These are phyloP conservation scores for Beta corolliflora DNA, from an alignment of 179 eudicot genomes.

Conservation along the genomic window DNA sequence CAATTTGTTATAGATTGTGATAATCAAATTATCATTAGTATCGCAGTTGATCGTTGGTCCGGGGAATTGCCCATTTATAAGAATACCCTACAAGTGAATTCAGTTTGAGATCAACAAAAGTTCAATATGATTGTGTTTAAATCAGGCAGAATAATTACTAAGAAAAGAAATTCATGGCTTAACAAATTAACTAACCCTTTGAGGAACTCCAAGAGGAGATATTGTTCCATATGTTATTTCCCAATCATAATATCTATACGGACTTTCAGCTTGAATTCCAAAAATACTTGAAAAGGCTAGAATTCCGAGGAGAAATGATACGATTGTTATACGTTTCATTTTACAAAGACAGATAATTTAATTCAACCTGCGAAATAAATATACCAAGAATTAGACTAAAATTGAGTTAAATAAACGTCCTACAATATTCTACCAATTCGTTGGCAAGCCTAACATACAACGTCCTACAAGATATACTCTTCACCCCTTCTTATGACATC, in stretches of 20 bases:
- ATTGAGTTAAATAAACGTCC: no score
- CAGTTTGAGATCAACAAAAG: slow-evolving; percentile 3
- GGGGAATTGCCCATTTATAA: slow-evolving; percentile 79
- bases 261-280: slow-evolving; percentile 65
- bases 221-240: slow-evolving; percentile 58
- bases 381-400: not conserved
- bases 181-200: slow-evolving; percentile 44
- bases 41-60: slow-evolving; percentile 65
- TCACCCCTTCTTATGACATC: no score
- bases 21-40: slow-evolving; percentile 74
- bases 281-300: slow-evolving; percentile 43
- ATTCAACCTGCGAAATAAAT: not conserved
- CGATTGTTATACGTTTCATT: slow-evolving; percentile 40
- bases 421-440: no score
- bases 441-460: no score
- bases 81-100: slow-evolving; percentile 35
- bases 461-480: no score
- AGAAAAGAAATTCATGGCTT: no score
- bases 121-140: not conserved
- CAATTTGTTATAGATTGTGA: slow-evolving; percentile 61
- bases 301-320: slow-evolving; percentile 43
- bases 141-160: not conserved
- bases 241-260: slow-evolving; percentile 60
- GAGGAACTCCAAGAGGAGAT: slow-evolving; percentile 63
- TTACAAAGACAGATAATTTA: not conserved